Percentiles rank a stretch among this genome's conserved stretches.
phyloP scores from a whole-genome alignment of 2,329 filamentous ascomycete genomes.

The Aspergillus sp. region DNA sequence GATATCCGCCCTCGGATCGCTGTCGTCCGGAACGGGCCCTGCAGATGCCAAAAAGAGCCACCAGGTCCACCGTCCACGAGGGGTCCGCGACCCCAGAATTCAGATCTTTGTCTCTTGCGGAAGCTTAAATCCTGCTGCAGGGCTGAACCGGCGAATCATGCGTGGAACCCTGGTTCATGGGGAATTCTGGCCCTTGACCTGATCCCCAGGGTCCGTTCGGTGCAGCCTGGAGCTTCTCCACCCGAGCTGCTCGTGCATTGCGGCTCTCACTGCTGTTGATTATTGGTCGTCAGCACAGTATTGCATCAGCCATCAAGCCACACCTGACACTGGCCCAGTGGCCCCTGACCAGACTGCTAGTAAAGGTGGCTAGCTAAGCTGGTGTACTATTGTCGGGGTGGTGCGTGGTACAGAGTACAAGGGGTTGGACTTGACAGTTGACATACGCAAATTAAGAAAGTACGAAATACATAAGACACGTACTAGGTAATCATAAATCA shows the following conservation, averaged over 20 bases:
- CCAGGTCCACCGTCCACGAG: not conserved
- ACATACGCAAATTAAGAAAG: no score
- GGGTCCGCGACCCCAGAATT: not conserved
- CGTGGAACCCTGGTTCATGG: not conserved
- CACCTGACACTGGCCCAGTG: not conserved
- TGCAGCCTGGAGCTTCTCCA: not conserved
- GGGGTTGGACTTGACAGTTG: no score
- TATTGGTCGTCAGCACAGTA: not conserved
- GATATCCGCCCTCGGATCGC: not conserved
- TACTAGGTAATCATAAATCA: slow-evolving; percentile 12
- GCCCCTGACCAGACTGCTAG: no score
- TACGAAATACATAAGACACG: no score
- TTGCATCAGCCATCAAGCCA: not conserved
- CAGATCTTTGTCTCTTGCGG: not conserved
- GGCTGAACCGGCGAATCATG: not conserved
- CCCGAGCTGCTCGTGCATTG: not conserved
- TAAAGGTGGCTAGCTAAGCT: no score
- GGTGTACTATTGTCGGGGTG: no score
- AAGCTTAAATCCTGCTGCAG: slow-evolving; percentile 4
- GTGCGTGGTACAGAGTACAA: no score
- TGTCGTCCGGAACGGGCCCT: slow-evolving; percentile 1
- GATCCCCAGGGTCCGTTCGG: no score
- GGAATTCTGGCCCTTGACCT: no score
- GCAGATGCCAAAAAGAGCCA: not conserved
- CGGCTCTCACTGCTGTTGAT: not conserved